phyloP scores from a whole-genome alignment of 1,284 basidiomycete species.

The Anthracocystis panici-leucophaei region DNA sequence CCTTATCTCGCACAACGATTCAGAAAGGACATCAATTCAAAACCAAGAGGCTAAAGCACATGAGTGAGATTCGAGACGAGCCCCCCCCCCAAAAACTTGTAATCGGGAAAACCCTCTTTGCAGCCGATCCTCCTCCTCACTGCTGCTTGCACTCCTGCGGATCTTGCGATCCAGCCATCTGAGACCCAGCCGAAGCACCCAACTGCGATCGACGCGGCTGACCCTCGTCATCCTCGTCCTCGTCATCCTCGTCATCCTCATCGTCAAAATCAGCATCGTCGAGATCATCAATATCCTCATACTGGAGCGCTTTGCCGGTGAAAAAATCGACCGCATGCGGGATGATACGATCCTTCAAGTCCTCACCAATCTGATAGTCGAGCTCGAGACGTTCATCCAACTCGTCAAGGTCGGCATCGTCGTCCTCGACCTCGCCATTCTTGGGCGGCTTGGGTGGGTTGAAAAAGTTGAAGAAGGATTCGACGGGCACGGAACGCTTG shows the following conservation, averaged over 20 bases:
- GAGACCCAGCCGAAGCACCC: constrained; percentile 48
- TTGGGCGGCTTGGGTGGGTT: constrained; percentile 67
- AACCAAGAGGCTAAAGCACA: too few relatives aligned
- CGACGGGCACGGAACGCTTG: constrained; percentile 68
- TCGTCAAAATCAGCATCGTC: constrained; percentile 74
- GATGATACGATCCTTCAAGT: constrained; percentile 96
- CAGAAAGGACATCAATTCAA: too few relatives aligned
- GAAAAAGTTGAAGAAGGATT: constrained; percentile 70
- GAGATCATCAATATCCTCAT: constrained; percentile 76
- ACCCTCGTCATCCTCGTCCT: constrained; percentile 68
- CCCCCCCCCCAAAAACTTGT: too few relatives aligned
- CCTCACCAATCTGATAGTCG: constrained; percentile 98
- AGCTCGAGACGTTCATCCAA: constrained; percentile 91
- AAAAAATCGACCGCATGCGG: constrained; percentile 89
- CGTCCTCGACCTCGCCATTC: constrained; percentile 60
- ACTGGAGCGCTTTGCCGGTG: constrained; percentile 93
- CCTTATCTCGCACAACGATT: too few relatives aligned
- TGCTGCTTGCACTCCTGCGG: constrained; percentile 68
- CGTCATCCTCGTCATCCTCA: constrained; percentile 64
- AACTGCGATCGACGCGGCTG: constrained; percentile 51
- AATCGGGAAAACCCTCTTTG: not conserved
- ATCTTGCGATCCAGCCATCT: constrained; percentile 60
- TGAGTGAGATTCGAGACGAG: not conserved
- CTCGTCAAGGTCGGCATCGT: constrained; percentile 62
- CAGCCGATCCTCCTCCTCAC: constrained; percentile 12